Evolutionary conservation across 306 rosid genomes (phyloP).

Genomic region (Rosa multiflora): DNA sequence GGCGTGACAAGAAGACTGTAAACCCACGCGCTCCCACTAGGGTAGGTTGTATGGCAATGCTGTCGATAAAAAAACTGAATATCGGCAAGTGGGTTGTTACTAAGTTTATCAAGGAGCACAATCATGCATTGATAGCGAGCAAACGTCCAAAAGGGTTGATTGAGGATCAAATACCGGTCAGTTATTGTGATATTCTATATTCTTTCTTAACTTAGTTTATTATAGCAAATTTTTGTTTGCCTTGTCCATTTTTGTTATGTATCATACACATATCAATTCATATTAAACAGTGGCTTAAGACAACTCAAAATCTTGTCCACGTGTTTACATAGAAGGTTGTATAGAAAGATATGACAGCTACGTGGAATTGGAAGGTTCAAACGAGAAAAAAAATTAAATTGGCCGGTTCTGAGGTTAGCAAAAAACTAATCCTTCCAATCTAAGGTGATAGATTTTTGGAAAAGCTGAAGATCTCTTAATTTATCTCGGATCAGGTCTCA

Average conservation of each 20-base stretch:
- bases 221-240: neutral
- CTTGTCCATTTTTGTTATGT: neutral
- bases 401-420: neutral
- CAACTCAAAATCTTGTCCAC: neutral
- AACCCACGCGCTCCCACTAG: conserved; percentile 32
- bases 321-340: neutral
- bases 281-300: neutral
- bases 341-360: neutral
- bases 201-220: conserved; percentile 1
- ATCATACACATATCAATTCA: neutral
- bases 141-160: conserved; percentile 5
- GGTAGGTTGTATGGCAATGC: conserved; percentile 43
- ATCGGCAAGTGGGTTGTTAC: conserved; percentile 35
- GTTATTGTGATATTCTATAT: conserved; percentile 5
- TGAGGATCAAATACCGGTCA: conserved; percentile 25
- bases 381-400: neutral
- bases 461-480: neutral
- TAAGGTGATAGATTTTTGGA: neutral
- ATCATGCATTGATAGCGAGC: conserved; percentile 28
- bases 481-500: neutral
- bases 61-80: conserved; percentile 25
- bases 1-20: conserved; percentile 28
- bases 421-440: neutral
- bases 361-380: neutral
- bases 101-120: conserved; percentile 37